Conservation (phyloP, 2,329 filamentous ascomycete species). For the Fusarium zealandicum region DNA sequence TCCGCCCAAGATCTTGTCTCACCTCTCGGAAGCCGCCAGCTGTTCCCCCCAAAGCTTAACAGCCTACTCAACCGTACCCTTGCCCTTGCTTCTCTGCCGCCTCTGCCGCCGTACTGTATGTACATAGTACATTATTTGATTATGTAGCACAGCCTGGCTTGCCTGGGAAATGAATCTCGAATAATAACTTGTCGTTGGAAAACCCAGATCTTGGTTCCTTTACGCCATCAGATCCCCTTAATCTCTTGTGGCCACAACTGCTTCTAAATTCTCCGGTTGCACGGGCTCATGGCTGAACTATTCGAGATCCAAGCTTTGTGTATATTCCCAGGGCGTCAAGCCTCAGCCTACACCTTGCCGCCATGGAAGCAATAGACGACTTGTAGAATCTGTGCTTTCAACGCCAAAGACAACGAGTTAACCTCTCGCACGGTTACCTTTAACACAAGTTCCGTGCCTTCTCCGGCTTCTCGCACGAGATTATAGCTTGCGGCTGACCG, state of each 20-base stretch:
- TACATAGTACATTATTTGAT: too few species aligned
- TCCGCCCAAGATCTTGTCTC: not conserved
- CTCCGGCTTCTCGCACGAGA: slow-evolving; percentile 2
- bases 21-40: slow-evolving; percentile 1
- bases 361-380: not conserved
- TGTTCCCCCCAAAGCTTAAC: slow-evolving; percentile 7
- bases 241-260: not conserved
- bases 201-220: too few species aligned
- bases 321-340: not conserved
- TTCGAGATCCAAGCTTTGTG: not conserved
- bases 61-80: too few species aligned
- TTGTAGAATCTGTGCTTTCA: not conserved
- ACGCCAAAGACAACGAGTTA: too few species aligned
- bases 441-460: not conserved
- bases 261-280: not conserved
- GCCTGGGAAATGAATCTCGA: too few species aligned
- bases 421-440: not conserved
- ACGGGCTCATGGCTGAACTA: not conserved
- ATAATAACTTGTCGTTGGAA: too few species aligned
- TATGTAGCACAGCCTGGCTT: too few species aligned
- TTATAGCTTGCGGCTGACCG: slow-evolving; percentile 4
- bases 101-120: too few species aligned
- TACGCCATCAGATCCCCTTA: too few species aligned
- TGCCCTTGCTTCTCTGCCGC: too few species aligned
- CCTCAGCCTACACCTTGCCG: not conserved